Percentiles rank a stretch among this genome's conserved stretches.
phyloP scores from a whole-genome alignment of 1,284 basidiomycete species.

The Melampsora larici-populina region DNA sequence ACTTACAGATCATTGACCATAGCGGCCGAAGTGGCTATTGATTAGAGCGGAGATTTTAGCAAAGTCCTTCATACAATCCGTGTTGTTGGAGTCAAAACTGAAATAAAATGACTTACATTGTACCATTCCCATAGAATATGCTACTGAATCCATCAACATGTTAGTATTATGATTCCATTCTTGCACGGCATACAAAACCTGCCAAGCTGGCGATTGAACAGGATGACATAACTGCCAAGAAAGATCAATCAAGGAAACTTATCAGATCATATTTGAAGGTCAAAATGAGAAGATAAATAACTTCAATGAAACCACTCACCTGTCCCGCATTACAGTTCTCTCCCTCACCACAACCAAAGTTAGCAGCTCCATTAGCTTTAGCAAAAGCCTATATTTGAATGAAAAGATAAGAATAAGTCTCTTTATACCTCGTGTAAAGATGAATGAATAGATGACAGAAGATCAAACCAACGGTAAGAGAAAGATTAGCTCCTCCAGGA shows the following conservation, averaged over 20 bases:
- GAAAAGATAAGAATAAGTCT: too few species aligned
- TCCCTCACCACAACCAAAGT: slow-evolving; percentile 31
- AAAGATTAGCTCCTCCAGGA: slow-evolving; percentile 30
- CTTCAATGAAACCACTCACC: slow-evolving; percentile 1
- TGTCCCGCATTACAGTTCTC: slow-evolving; percentile 36
- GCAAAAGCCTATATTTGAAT: too few species aligned
- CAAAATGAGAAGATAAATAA: neutral
- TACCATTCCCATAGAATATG: slow-evolving; percentile 16
- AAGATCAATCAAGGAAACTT: neutral
- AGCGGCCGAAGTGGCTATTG: slow-evolving; percentile 22
- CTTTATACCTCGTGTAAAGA: too few species aligned
- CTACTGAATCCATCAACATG: slow-evolving; percentile 18
- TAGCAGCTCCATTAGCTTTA: slow-evolving; percentile 16
- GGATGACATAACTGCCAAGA: slow-evolving; percentile 30
- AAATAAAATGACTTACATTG: slow-evolving; percentile 10
- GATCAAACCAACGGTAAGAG: neutral
- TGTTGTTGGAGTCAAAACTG: too few species aligned
- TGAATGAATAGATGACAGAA: neutral
- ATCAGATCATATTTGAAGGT: neutral
- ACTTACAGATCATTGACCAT: slow-evolving; percentile 39
- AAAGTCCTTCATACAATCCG: neutral
- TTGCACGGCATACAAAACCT: slow-evolving; percentile 27
- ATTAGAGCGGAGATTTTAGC: too few species aligned
- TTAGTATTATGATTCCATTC: slow-evolving; percentile 29
- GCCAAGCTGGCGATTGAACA: slow-evolving; percentile 40